Evolutionary conservation across 306 rosid genomes (phyloP).

Genomic region (Oemleria cerasiformis): DNA sequence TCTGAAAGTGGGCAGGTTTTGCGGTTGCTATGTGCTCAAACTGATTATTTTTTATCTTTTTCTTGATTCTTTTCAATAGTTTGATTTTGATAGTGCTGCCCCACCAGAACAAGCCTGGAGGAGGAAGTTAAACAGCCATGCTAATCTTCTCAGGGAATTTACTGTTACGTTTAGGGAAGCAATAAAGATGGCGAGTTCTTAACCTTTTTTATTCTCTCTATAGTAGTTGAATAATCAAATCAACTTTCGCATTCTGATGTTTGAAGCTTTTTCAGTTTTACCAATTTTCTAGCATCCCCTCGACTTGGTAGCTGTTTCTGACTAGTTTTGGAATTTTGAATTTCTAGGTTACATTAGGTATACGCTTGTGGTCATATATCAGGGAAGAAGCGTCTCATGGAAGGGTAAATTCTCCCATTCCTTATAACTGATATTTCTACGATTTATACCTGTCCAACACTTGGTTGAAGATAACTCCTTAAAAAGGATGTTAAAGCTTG

Average conservation of each 20-base stretch:
- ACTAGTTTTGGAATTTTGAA: slow-evolving; percentile 20
- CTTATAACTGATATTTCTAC: background rate
- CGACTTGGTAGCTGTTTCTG: background rate
- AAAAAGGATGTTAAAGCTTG: slow-evolving; percentile 24
- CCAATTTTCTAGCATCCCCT: background rate
- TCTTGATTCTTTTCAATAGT: slow-evolving; percentile 41
- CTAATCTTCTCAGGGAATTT: slow-evolving; percentile 90
- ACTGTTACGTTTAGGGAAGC: slow-evolving; percentile 93
- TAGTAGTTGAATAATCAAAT: background rate
- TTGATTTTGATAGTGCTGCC: slow-evolving; percentile 88
- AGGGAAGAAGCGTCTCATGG: slow-evolving; percentile 99
- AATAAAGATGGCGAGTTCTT: slow-evolving; percentile 61
- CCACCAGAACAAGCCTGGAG: slow-evolving; percentile 99
- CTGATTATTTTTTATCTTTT: slow-evolving; percentile 7
- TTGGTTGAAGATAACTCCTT: slow-evolving; percentile 3
- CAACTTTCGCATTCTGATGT: slow-evolving; percentile 6
- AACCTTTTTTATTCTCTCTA: slow-evolving; percentile 7
- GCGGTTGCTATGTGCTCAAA: background rate
- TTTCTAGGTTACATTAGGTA: slow-evolving; percentile 74
- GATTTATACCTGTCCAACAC: background rate
- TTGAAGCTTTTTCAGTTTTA: background rate
- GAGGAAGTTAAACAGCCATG: slow-evolving; percentile 85
- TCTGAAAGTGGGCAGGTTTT: background rate
- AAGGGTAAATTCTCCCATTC: slow-evolving; percentile 62
- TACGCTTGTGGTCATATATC: slow-evolving; percentile 95